Evolutionary conservation across 1,139 yeast species (phyloP), one percentile per base, ranked within the genome.

Genomic region (Geotrichum histeridarum): DNA sequence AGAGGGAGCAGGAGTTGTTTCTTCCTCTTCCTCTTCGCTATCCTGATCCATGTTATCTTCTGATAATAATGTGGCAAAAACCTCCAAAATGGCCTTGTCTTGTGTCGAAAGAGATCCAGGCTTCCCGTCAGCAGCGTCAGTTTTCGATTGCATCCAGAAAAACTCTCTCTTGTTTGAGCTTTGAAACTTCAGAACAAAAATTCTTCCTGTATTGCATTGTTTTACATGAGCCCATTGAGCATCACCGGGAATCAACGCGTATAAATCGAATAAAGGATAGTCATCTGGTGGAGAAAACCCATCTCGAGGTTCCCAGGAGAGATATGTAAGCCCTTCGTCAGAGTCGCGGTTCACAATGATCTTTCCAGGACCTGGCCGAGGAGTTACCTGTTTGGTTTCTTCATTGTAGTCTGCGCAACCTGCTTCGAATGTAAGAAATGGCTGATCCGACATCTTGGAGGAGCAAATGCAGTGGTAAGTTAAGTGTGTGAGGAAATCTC

Each of bases 231-330:
- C 80, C 83, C 95, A 88, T 48, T 84, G 81, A 44, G 91, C 95
- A 67, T 93, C 98, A 1, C 97, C 98, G 0, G 97, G 96, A 62
- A 93, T 85, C 53, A 93, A 80, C 62, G 90, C 78, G 61, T 90
- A 75, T 63, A 86, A 94, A 53, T 72, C 70, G 39, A 60, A 55
- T 55, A 85, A 86, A 8, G 49, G 41, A 18, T 48, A 50, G 44
- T 77, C 75, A 17, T 59, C 61, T 9, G 65, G 52, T 41, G 50
- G 55, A 22, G 44, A 18, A 36, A 53, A 56, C 3, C 65, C 67
- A 42, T 79, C 83, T 43, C 80, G 72, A 27, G 88, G 83, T 41
- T 70, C 73, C 90, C 90, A 84, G 57, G 72, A 73, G 60, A 83
- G 80, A 67, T 77, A 79, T 60, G 83, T 77, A 41, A 81, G 62